These are phyloP conservation scores for Fusarium heterosporum DNA, from an alignment of 2,329 filamentous ascomycete species.

Conservation along the genomic window DNA sequence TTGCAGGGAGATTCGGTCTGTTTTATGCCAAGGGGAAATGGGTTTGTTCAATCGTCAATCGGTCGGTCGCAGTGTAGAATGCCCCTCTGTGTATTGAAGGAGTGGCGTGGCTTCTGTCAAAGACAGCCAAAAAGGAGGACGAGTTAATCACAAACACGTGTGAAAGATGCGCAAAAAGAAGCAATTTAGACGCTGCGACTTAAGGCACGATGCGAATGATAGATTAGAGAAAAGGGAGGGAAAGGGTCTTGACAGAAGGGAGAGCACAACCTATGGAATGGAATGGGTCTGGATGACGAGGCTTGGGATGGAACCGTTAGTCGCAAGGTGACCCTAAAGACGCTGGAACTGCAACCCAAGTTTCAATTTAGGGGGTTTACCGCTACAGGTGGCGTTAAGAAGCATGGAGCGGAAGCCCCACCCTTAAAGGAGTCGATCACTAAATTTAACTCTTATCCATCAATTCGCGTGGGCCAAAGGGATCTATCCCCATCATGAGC, in stretches of 20 bases:
- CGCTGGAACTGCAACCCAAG: slow-evolving; percentile 9
- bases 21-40: not conserved
- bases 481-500: too few relatives aligned
- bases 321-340: not conserved
- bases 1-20: slow-evolving; percentile 23
- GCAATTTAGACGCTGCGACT: slow-evolving; percentile 26
- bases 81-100: slow-evolving; percentile 39
- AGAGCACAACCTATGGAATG: slow-evolving; percentile 26
- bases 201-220: slow-evolving; percentile 27
- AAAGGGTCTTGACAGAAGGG: slow-evolving; percentile 23
- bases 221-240: slow-evolving; percentile 25
- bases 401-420: too few relatives aligned
- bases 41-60: slow-evolving; percentile 11
- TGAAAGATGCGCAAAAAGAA: slow-evolving; percentile 12
- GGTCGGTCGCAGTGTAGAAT: slow-evolving; percentile 14
- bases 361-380: slow-evolving; percentile 36
- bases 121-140: slow-evolving; percentile 47
- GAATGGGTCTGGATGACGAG: slow-evolving; percentile 38
- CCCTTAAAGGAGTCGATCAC: too few relatives aligned
- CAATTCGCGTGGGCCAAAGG: too few relatives aligned
- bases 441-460: too few relatives aligned
- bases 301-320: slow-evolving; percentile 20
- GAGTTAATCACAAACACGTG: slow-evolving; percentile 9
- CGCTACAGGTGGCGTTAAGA: slow-evolving; percentile 21
- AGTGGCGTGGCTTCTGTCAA: slow-evolving; percentile 54